Evolutionary conservation across 371 early-diverging fungal genomes (phyloP), one percentile per base, ranked within the genome.

Genomic region (Gilbertella persicaria): DNA sequence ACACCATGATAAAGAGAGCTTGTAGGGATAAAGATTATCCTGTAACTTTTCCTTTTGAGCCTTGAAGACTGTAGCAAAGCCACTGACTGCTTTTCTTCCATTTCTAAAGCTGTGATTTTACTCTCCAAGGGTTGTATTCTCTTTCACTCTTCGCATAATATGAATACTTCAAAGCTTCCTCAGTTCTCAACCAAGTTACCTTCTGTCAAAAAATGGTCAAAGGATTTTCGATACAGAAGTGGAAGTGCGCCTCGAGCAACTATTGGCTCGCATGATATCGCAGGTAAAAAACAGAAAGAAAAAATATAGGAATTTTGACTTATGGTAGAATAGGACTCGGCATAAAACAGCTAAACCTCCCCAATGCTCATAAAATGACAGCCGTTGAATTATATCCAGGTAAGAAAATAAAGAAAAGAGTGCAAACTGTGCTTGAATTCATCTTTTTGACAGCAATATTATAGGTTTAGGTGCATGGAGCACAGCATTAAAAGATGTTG

Each of bases 391-490:
- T 61, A 7, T 60, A 60, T 48, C 60, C 54, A 26, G 62, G 51
- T 55, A 33, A 33, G 4, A 8, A 36, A n/a, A n/a, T n/a, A n/a
- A n/a, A n/a, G n/a, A n/a, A n/a, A n/a, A n/a, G n/a, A n/a, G n/a
- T n/a, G n/a, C n/a, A n/a, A n/a, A n/a, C n/a, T n/a, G n/a, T n/a
- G n/a, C n/a, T n/a, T n/a, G 13, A 6, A 14, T 16, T 20, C 33
- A 30, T 30, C 12, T 35, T 28, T 28, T 28, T 28, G 9, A 28
- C 28, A 9, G 10, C 10, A 33, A 16, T 16, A 39, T 23, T 9
- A 24, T 38, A 78, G 79, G 79, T 12, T 47, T 75, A 16, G 79
- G 79, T 25, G 55, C 50, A 13, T 78, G 79, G 79, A 67, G 73
- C 12, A 29, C 45, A 13, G 73, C 64, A 1, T 21, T 78, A 30